phyloP scores from a whole-genome alignment of 2,329 filamentous ascomycete genomes.

The Zasmidium angulare region DNA sequence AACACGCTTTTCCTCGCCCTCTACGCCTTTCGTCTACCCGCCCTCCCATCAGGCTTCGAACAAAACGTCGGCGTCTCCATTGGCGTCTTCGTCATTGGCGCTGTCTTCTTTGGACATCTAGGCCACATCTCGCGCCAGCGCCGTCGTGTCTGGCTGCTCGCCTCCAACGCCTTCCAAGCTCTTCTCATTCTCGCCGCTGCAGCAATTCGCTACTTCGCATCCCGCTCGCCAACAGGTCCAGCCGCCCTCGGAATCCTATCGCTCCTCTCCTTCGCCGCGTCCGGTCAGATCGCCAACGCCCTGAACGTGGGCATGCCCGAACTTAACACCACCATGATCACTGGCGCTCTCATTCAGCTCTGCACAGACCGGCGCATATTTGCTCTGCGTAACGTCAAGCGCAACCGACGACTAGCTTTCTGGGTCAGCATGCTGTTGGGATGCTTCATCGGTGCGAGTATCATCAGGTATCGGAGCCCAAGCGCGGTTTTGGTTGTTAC shows the following conservation, averaged over 20 bases:
- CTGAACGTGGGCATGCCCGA: conserved; percentile 28
- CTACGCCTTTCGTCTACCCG: conserved; percentile 17
- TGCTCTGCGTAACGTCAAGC: conserved; percentile 19
- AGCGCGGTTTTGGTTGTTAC: conserved; percentile 24
- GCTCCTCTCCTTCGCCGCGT: conserved; percentile 21
- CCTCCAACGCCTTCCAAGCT: conserved; percentile 25
- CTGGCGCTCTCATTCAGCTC: conserved; percentile 29
- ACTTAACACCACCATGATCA: conserved; percentile 34
- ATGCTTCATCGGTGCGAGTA: conserved; percentile 27
- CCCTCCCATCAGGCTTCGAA: conserved; percentile 17
- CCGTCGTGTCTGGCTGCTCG: conserved; percentile 28
- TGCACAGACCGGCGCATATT: conserved; percentile 27
- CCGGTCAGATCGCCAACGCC: conserved; percentile 29
- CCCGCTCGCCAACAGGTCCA: conserved; percentile 10
- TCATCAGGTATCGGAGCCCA: conserved; percentile 16
- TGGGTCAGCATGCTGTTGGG: conserved; percentile 24
- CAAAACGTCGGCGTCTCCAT: conserved; percentile 28
- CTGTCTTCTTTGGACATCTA: conserved; percentile 29
- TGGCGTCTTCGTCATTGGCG: conserved; percentile 26
- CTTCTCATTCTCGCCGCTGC: conserved; percentile 25
- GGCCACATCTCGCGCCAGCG: conserved; percentile 25
- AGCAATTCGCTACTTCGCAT: conserved; percentile 23
- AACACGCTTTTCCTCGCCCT: conserved; percentile 37
- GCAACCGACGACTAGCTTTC: conserved; percentile 27
- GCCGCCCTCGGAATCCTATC: conserved; percentile 24